Evolutionary conservation across 129 eudicot genomes (phyloP).

Genomic region (Calendula officinalis): DNA sequence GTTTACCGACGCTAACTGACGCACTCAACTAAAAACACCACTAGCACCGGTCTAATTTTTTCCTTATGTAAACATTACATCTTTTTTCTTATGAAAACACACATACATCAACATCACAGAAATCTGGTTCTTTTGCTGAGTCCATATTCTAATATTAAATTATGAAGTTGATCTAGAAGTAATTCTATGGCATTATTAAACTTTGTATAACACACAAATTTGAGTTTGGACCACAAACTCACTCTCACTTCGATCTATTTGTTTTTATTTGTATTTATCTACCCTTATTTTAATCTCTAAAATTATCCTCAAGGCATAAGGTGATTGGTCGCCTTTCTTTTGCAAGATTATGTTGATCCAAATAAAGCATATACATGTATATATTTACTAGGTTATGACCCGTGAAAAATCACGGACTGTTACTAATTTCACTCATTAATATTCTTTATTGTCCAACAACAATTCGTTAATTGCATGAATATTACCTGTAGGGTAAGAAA

Average conservation of each 20-base stretch:
- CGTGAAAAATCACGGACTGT: too few relatives aligned
- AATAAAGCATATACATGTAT: too few relatives aligned
- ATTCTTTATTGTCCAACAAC: too few relatives aligned
- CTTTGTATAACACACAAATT: not conserved
- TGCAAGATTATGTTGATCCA: constrained; percentile 4
- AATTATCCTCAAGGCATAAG: constrained; percentile 1
- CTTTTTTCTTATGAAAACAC: too few relatives aligned
- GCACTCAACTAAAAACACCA: too few relatives aligned
- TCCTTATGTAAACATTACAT: too few relatives aligned
- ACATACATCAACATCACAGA: not conserved
- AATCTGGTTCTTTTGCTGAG: not conserved
- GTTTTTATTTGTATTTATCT: not conserved
- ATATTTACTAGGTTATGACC: too few relatives aligned
- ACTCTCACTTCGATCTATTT: not conserved
- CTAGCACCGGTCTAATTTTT: too few relatives aligned
- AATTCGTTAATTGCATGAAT: too few relatives aligned
- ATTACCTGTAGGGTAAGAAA: too few relatives aligned
- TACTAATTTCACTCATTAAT: too few relatives aligned
- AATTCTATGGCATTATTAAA: not conserved
- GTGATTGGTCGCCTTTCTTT: constrained; percentile 6
- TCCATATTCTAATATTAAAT: not conserved
- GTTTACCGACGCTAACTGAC: too few relatives aligned
- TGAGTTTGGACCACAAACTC: constrained; percentile 12
- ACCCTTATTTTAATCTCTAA: not conserved
- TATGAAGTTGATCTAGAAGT: not conserved